Evolutionary conservation across 768 basidiomycete species (phyloP), one percentile per base, ranked within the genome.

Genomic region (Suillus paluster): DNA sequence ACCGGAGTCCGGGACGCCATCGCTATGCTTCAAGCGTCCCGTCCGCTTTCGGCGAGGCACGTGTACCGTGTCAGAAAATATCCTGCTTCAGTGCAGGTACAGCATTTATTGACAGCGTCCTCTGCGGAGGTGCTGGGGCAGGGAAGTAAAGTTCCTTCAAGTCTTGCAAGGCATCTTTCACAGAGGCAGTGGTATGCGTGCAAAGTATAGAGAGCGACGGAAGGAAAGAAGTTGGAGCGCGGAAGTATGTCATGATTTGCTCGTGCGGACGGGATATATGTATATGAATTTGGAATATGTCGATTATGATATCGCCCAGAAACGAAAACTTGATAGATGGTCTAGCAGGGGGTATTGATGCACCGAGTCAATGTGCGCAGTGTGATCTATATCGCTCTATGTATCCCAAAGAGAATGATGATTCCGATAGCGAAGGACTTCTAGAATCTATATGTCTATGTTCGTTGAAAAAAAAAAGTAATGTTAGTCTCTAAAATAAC

Each of bases 1-100:
- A 39, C 91, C 91, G 12, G 90, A 92, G 73, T 93, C 90, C 1
- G 86, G 86, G 4, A 84, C 79, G 19, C 76, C 75, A 10, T 70
- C 73, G 56, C 82, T 80, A 60, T 80, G 80, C 27, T 79, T 71
- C 58, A 70, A 63, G 36, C 49, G 59, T 11, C 33, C 59, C 15
- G 46, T 62, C 57, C 59, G 70, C 33, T 71, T 65, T 68, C 72
- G 58, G 67, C 70, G 55, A 70, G 76, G 41, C 74, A 63, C 30
- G 66, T 59, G 55, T 5, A 73, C 59, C 30, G 61, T 59, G 1
- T 54, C 42, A 2, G 62, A 59, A n/a, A 38, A 71, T 36, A 5
- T 61, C 60, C 53, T 63, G 54, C 62, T 34, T 71, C 69, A 68
- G 70, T 63, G 21, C 60, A 14, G 58, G 72, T 55, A 67, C 17